Evolutionary conservation across 106 monocot genomes (phyloP).

Genomic region (Platanthera guangdongensis): DNA sequence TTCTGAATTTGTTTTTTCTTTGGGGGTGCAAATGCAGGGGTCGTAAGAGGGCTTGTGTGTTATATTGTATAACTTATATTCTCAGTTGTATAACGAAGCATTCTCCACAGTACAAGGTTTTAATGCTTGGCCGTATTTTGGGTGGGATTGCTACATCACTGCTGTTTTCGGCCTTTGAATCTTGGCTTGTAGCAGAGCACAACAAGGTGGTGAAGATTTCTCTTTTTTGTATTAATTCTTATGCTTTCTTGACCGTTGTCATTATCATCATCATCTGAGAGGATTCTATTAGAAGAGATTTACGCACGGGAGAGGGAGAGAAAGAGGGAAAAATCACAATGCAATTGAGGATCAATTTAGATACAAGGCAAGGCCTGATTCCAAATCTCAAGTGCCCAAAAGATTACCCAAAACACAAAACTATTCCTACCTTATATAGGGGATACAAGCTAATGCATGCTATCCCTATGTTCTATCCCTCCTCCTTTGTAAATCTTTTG

Average conservation of each 20-base stretch:
- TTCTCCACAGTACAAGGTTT: conserved; percentile 76
- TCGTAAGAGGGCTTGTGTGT: conserved; percentile 86
- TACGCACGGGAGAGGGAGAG: too few relatives aligned
- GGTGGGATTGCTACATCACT: conserved; percentile 94
- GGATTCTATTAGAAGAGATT: too few relatives aligned
- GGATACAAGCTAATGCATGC: too few relatives aligned
- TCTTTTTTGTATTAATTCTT: background rate
- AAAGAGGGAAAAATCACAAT: background rate
- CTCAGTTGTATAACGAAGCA: conserved; percentile 95
- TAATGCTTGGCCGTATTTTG: conserved; percentile 87
- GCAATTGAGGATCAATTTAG: background rate
- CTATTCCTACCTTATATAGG: too few relatives aligned
- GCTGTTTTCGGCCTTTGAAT: conserved; percentile 93
- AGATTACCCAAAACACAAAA: too few relatives aligned
- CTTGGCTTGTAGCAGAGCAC: conserved; percentile 99
- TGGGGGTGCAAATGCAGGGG: conserved; percentile 47
- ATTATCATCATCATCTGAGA: background rate
- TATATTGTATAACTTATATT: conserved; percentile 94
- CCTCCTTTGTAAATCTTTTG: too few relatives aligned
- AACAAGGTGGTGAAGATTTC: conserved; percentile 51
- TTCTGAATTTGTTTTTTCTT: background rate
- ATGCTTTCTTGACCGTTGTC: background rate
- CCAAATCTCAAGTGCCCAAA: background rate
- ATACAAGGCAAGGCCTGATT: background rate
- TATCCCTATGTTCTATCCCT: too few relatives aligned